Conservation (phyloP, 2,329 filamentous ascomycete species). For the Sodiomyces alkalinus region DNA sequence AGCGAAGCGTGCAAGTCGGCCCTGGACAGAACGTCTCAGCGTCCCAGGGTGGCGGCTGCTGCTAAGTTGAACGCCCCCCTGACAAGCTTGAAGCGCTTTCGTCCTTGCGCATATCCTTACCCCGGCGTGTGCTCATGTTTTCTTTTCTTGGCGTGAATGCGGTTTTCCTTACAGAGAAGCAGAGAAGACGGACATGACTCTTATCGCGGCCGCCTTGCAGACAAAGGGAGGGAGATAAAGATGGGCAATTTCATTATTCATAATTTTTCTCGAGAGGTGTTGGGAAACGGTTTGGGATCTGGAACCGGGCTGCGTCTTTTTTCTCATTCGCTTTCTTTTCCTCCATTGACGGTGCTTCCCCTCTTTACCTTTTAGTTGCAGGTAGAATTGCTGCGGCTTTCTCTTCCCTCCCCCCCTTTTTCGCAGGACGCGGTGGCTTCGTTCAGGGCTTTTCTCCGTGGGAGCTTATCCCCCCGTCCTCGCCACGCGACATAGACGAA, state of each 20-base stretch:
- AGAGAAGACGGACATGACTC: no score
- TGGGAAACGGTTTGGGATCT: conserved; percentile 5
- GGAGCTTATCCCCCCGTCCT: no score
- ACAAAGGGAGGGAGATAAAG: background rate
- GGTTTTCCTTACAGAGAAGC: conserved; percentile 7
- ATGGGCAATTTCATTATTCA: background rate
- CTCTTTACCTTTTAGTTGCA: no score
- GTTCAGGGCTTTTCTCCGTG: no score
- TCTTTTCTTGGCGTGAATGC: conserved; percentile 2
- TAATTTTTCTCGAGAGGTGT: conserved; percentile 8
- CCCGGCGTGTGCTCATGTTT: background rate
- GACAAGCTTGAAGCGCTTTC: no score
- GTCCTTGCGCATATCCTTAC: conserved; percentile 2
- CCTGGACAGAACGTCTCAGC: conserved; percentile 88
- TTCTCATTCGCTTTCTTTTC: conserved; percentile 7
- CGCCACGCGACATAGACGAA: no score
- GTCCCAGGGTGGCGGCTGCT: conserved; percentile 75
- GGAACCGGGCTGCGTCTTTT: conserved; percentile 5
- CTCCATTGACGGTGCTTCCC: background rate
- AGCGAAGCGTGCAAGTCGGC: conserved; percentile 91
- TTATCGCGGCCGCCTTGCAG: background rate
- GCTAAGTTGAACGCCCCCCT: no score
- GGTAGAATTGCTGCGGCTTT: no score
- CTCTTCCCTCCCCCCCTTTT: no score
- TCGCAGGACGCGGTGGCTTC: no score